Base-by-base conservation (phyloP, 2,329 filamentous ascomycete genomes). In the Arachnomyces sp. region DNA sequence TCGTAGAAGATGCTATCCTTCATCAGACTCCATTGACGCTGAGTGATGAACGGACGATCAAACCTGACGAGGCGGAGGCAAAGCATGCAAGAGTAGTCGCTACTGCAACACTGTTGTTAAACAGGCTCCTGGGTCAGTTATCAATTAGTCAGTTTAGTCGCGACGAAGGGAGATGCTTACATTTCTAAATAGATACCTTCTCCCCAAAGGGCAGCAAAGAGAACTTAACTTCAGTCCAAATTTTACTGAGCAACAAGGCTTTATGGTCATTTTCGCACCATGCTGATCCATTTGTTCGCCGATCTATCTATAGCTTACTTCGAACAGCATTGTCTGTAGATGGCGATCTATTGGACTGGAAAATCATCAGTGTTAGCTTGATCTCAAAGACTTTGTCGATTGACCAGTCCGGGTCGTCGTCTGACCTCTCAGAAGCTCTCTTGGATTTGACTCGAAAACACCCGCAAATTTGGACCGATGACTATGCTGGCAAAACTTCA, bases 21-120 rank as follows among this genome's bases (percentile, higher is more conserved):
- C 77, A 81, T 39, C 92, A 98, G 61, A 90, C 83, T 0, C 63
- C 81, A 2, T 74, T 82, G 28, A 93, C 86, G 0, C 68, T 98
- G 28, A 96, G 89, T 57, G 92, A 98, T 57, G 85, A 93, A 63
- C 76, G 90, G 16, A 86, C 80, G 1, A 85, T 88, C 3, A 92
- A 79, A 43, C 66, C 76, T 7, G 90, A 96, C 50, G 92, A 98
- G 58, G 81, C 87, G 3, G 77, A 88, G 49, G 77, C 83, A 13
- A 95, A 94, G 53, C 92, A 93, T 64, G 77, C 80, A 45, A 76
- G 92, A 34, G 88, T 95, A 3, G 71, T 77, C n/a, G 72, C 74
- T 1, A 76, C 76, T 6, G 76, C 71, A 39, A 61, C 79, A 17
- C 59, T 72, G 17, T 61, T 79, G 12, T 64, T 81, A 14, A 70